A percentile compares a stretch with the other conserved stretches of the same genome.
Evolutionary conservation across 192 early-diverging fungal species (phyloP).

Genomic region (Backusella psychrophila): DNA sequence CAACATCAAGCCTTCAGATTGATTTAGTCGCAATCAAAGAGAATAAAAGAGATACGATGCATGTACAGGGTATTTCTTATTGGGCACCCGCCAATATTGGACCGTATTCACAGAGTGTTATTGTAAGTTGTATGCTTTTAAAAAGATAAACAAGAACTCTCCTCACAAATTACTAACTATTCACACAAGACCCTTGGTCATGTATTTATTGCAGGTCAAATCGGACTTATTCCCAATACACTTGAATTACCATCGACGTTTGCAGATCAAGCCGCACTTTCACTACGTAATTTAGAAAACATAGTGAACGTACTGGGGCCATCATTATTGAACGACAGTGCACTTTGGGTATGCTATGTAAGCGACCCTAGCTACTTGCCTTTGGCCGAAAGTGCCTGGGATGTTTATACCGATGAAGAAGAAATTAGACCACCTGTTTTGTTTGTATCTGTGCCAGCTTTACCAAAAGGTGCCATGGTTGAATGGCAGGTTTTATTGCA

Average conservation of each 20-base stretch:
- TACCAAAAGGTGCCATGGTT: slow-evolving; percentile 59
- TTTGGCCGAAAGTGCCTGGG: slow-evolving; percentile 39
- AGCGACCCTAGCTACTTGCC: slow-evolving; percentile 27
- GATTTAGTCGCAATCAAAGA: slow-evolving; percentile 54
- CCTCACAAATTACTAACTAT: neutral
- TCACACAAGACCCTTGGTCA: slow-evolving; percentile 48
- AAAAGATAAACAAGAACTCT: neutral
- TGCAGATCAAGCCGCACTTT: slow-evolving; percentile 46
- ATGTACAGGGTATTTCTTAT: slow-evolving; percentile 85
- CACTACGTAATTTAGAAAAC: slow-evolving; percentile 52
- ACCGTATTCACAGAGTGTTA: slow-evolving; percentile 74
- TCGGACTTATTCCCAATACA: slow-evolving; percentile 66
- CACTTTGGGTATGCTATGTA: slow-evolving; percentile 62
- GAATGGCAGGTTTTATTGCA: slow-evolving; percentile 66
- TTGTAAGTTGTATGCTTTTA: slow-evolving; percentile 37
- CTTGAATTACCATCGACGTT: slow-evolving; percentile 57
- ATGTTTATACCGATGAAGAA: slow-evolving; percentile 17
- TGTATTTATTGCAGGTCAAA: slow-evolving; percentile 76
- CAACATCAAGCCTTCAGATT: slow-evolving; percentile 55
- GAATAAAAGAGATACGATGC: slow-evolving; percentile 52
- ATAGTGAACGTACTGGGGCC: slow-evolving; percentile 42
- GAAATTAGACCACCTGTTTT: slow-evolving; percentile 35
- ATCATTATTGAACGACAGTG: slow-evolving; percentile 35
- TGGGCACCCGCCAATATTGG: slow-evolving; percentile 92
- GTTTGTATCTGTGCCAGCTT: slow-evolving; percentile 54